A percentile compares a stretch with the other conserved stretches of the same genome.
Evolutionary conservation across 495 filamentous ascomycete species (phyloP).

Genomic region (Poronia punctata): DNA sequence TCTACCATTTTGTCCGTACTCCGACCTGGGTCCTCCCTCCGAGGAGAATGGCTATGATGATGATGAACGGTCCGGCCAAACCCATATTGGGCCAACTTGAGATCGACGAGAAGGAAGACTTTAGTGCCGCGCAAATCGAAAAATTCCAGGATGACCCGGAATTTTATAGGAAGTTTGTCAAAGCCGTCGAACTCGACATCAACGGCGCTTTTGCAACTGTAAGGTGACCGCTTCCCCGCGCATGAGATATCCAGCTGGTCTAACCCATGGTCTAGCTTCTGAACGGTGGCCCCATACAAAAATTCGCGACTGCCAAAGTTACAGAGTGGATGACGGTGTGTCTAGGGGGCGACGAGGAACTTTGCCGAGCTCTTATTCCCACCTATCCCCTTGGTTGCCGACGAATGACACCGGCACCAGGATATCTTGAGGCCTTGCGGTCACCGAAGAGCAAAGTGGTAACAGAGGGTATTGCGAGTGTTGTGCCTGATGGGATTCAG

Average conservation of each 20-base stretch:
- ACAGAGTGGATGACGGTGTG: constrained; percentile 22
- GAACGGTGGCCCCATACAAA: constrained; percentile 26
- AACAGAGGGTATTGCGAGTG: constrained; percentile 45
- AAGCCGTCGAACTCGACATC: constrained; percentile 19
- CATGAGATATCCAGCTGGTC: constrained; percentile 9
- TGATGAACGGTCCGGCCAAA: constrained; percentile 29
- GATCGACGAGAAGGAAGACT: constrained; percentile 28
- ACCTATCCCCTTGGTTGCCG: constrained; percentile 59
- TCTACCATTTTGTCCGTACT: constrained; percentile 47
- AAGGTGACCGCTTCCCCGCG: constrained; percentile 1
- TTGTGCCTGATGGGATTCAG: constrained; percentile 54
- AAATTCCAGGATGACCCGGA: constrained; percentile 32
- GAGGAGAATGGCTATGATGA: constrained; percentile 35
- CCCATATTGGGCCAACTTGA: constrained; percentile 21
- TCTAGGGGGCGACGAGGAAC: constrained; percentile 21
- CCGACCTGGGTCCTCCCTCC: constrained; percentile 63
- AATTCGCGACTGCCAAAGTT: constrained; percentile 17
- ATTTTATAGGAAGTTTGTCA: constrained; percentile 22
- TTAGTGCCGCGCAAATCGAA: constrained; percentile 36
- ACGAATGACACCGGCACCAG: constrained; percentile 60
- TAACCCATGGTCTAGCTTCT: constrained; percentile 23
- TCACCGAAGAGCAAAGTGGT: constrained; percentile 56
- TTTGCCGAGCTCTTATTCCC: constrained; percentile 52
- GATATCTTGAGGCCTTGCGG: constrained; percentile 58
- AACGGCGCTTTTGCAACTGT: constrained; percentile 23